Base-by-base conservation (phyloP, 768 basidiomycete species). In the Imleria badia region DNA sequence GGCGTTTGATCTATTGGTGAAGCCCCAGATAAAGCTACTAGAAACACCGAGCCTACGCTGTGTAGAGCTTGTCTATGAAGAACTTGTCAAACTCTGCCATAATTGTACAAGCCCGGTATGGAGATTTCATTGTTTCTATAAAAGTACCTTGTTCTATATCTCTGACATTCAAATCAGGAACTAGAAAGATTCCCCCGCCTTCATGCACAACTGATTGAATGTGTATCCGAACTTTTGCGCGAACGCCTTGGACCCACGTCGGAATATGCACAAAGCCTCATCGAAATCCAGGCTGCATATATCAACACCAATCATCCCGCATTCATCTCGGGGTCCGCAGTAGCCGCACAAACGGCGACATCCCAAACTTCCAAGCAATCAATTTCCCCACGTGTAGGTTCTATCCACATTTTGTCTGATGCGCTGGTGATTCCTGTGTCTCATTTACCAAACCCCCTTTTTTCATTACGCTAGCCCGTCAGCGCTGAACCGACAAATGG, bases 291-390 rank as follows among this genome's bases (percentile, higher is more conserved):
- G 72, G 94, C 94, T 2, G 95, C 97, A 12, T 99, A 99, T 69
- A 98, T 99, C 79, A 99, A 99, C 71, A 98, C 95, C 52, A 98
- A 98, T 70, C 97, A 99, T 69, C 97, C 97, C 7, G 83, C 91
- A 31, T 98, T 98, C 72, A 86, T 95, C 52, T 78, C 87, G 19
- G 89, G 90, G 11, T 89, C 90, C 34, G 82, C 88, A 40, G 67
- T 77, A 11, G 82, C 83, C 54, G 78, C 84, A 48, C 79, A 82
- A 60, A 77, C 82, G 48, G 69, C 74, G 29, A 67, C 70, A 17
- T 57, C 69, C 23, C 65, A 77, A 71, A 62, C 66, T 23, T 76
- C 80, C 42, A 78, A 72, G 62, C 76, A 76, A 22, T 71, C 70
- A 45, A 67, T 71, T 35, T 76, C 78, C 0, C 77, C 81, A 59